phyloP scores from a whole-genome alignment of 352 stramenopile genomes.

The Phytophthora pseudosyringae region DNA sequence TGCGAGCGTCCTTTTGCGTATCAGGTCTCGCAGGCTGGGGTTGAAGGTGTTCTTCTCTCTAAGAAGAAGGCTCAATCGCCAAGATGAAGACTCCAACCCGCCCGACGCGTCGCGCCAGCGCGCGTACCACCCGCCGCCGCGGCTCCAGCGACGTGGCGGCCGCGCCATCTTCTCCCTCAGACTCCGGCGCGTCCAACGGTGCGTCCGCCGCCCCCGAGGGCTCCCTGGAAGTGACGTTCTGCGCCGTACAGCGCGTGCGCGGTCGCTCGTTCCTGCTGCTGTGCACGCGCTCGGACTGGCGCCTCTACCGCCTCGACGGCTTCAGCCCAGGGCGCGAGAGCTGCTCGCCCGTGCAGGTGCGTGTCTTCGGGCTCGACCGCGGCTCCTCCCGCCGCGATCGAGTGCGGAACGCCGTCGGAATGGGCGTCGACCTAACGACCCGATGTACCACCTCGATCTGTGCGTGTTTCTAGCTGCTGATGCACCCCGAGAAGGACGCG shows the following conservation, averaged over 20 bases:
- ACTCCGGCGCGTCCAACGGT: constrained; percentile 11
- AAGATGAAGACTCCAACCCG: constrained; percentile 33
- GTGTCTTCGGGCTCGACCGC: constrained; percentile 7
- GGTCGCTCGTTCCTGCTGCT: constrained; percentile 59
- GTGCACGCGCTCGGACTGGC: constrained; percentile 63
- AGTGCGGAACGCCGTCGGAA: background rate
- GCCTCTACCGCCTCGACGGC: constrained; percentile 65
- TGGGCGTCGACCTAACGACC: constrained; percentile 14
- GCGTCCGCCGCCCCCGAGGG: constrained; percentile 17
- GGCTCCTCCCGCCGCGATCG: background rate
- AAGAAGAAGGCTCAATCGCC: constrained; percentile 25
- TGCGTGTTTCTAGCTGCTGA: constrained; percentile 50
- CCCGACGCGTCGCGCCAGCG: constrained; percentile 31
- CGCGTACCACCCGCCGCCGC: constrained; percentile 30
- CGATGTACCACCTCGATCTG: constrained; percentile 5
- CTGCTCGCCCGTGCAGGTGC: constrained; percentile 54
- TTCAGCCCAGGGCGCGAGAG: constrained; percentile 47
- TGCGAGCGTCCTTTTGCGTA: background rate
- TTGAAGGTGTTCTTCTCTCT: constrained; percentile 25
- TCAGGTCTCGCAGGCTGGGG: constrained; percentile 5
- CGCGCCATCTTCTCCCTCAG: background rate
- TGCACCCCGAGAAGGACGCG: constrained; percentile 52
- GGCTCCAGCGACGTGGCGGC: background rate
- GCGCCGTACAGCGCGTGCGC: constrained; percentile 61
- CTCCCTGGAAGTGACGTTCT: constrained; percentile 66